Evolutionary conservation across 1,139 yeast species (phyloP), one percentile per base, ranked within the genome.

Genomic region (Casaregolazyma lundiana): DNA sequence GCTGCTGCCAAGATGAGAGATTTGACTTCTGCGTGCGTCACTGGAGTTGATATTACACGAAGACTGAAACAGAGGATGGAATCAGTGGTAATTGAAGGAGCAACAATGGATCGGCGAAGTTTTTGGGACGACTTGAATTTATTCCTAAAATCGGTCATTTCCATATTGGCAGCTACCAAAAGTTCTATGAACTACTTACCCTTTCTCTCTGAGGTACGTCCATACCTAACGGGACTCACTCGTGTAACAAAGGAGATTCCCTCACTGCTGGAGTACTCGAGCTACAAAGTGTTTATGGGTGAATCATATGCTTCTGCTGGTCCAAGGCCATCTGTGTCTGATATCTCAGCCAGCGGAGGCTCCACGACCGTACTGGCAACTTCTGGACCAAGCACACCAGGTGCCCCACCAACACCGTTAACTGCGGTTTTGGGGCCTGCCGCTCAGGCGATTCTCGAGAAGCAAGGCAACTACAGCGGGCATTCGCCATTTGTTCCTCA

Each of bases 181-280:
- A 77, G 80, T 0, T 80, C 92, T n/a, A 84, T 87, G 76, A 75
- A 76, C 48, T 96, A 87, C 57, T 70, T 88, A 49, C 92, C 95
- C 0, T 76, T 81, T 11, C 71, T 90, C 44, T 83, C 85, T 56
- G 96, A 86, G 48, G 85, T 86, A 2, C 72, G 96, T 51, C 80
- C 87, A 4, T 82, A 86, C 6, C 76, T 90, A 69, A 87, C 96
- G 0, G 78, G 81, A 29, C 70, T 90, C 49, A 89, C 97, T 0
- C 81, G 88, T 53, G 84, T 90, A 3, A 87, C 96, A 2, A 90
- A 90, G 60, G 97, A 90, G 58, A 86, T 90, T 9, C 89, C 97
- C 0, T 80, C 86, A 11, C 72, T 86, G 55, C 67, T 89, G 41
- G 96, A 89, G 60, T 70, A 73, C 42, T 76, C 82, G 45, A 70